Evolutionary conservation across 192 early-diverging fungal species (phyloP).

Genomic region (Backusella circina): DNA sequence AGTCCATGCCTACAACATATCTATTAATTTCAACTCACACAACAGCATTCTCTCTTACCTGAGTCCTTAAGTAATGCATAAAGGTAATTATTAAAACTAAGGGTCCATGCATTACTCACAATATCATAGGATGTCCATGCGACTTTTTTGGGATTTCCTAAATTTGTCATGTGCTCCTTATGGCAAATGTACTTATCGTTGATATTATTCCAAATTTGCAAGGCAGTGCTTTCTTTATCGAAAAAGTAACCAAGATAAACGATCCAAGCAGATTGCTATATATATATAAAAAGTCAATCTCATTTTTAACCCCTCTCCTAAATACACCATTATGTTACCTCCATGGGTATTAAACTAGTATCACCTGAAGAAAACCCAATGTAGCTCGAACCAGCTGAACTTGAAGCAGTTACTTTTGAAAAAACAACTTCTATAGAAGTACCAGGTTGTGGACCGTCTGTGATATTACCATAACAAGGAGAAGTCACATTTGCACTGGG

Average conservation of each 20-base stretch:
- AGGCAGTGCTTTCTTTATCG: background rate
- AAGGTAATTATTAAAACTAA: background rate
- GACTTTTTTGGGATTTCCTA: background rate
- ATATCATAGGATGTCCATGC: constrained; percentile 8
- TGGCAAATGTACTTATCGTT: constrained; percentile 2
- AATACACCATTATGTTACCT: background rate
- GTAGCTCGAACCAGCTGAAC: background rate
- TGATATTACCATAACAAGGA: constrained; percentile 5
- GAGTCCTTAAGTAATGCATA: background rate
- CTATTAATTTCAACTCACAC: background rate
- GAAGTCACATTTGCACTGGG: constrained; percentile 4
- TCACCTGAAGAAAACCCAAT: background rate
- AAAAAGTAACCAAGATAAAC: constrained; percentile 9
- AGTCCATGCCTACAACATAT: background rate
- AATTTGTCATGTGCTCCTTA: background rate
- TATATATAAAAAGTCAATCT: background rate
- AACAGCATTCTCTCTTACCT: background rate
- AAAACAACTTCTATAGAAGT: background rate
- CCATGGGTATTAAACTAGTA: constrained; percentile 5
- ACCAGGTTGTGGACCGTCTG: background rate
- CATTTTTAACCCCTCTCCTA: background rate
- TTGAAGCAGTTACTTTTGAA: background rate
- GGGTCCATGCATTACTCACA: background rate
- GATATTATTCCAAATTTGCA: background rate
- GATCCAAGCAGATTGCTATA: constrained; percentile 12